phyloP scores from a whole-genome alignment of 2,329 filamentous ascomycete species.

The Clonostachys chloroleuca region DNA sequence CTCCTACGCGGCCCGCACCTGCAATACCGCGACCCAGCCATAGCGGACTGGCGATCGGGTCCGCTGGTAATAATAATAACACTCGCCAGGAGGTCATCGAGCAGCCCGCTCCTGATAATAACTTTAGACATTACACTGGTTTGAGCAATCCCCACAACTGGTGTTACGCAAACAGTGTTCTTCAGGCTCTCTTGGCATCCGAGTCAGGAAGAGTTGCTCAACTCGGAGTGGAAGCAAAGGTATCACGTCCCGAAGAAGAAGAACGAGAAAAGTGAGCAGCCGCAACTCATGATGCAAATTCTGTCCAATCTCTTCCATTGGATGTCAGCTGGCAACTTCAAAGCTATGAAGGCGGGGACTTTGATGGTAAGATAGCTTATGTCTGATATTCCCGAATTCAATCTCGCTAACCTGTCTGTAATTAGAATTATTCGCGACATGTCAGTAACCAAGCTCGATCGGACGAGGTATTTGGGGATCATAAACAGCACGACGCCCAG shows the following conservation, averaged over 20 bases:
- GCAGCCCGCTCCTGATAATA: conserved; percentile 38
- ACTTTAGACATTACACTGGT: conserved; percentile 43
- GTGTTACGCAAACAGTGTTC: conserved; percentile 88
- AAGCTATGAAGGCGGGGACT: conserved; percentile 47
- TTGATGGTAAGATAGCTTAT: conserved; percentile 44
- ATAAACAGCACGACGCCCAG: conserved; percentile 82
- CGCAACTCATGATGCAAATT: conserved; percentile 56
- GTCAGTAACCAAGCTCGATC: conserved; percentile 20
- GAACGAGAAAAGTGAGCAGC: conserved; percentile 45
- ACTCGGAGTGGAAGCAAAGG: conserved; percentile 53
- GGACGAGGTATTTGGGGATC: conserved; percentile 55
- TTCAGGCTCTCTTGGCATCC: conserved; percentile 80
- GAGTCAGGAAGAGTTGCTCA: conserved; percentile 61
- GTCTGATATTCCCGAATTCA: background rate
- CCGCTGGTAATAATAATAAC: background rate
- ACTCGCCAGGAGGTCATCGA: conserved; percentile 1
- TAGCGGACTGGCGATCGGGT: conserved; percentile 58
- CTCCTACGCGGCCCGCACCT: conserved; percentile 64
- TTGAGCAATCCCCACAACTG: conserved; percentile 77
- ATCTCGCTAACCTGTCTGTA: background rate
- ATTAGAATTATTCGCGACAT: conserved; percentile 49
- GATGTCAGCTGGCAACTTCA: conserved; percentile 46
- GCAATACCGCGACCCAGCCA: conserved; percentile 70
- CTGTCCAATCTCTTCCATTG: conserved; percentile 55
- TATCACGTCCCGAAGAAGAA: conserved; percentile 65